Conservation (phyloP, 768 basidiomycete species). For the Boletus sp. region DNA sequence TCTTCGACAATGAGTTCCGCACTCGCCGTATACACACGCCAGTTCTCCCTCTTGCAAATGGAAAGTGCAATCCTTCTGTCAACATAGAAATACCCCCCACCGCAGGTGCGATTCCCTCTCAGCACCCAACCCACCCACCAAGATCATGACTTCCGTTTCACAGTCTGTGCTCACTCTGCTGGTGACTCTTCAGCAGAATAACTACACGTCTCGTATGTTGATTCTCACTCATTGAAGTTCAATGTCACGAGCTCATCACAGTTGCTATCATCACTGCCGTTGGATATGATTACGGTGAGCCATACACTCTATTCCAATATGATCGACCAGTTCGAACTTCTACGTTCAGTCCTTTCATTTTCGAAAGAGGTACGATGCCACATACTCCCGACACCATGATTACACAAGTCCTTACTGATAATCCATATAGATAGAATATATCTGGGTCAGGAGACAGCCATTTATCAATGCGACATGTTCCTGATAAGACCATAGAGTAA, state of each 20-base stretch:
- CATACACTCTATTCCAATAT: not conserved
- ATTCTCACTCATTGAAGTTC: not conserved
- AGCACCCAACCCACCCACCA: no score
- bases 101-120: no score
- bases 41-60: no score
- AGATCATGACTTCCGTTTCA: no score
- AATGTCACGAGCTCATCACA: not conserved
- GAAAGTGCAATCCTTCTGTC: no score
- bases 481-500: not conserved
- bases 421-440: not conserved
- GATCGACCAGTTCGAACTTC: not conserved
- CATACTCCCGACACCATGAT: no score
- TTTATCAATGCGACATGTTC: not conserved
- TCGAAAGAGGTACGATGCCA: not conserved
- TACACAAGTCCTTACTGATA: not conserved
- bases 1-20: no score
- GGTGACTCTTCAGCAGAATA: not conserved
- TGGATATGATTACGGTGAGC: not conserved
- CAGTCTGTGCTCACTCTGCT: not conserved
- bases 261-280: not conserved
- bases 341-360: not conserved
- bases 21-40: no score
- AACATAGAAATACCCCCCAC: no score
- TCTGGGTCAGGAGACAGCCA: not conserved
- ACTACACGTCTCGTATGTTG: not conserved